Evolutionary conservation across 768 basidiomycete species (phyloP).

Genomic region (Pleurotus cornucopiae): DNA sequence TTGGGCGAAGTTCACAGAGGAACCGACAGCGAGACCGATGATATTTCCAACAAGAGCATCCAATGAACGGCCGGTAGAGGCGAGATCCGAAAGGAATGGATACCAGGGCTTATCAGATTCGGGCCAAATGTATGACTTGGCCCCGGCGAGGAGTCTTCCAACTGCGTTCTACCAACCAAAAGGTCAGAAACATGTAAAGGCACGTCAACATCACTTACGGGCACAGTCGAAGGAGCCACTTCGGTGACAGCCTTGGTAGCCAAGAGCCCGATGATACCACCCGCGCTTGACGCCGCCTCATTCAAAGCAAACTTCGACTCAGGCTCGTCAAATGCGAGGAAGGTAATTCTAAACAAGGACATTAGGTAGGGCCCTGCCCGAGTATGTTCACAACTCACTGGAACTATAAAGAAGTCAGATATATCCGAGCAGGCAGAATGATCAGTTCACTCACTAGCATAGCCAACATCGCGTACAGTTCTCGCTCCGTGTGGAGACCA

Average conservation of each 20-base stretch:
- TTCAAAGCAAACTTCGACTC: conserved; percentile 10
- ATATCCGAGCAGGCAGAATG: background rate
- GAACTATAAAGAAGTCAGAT: conserved; percentile 3
- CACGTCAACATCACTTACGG: background rate
- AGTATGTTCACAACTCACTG: background rate
- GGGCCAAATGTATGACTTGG: conserved; percentile 24
- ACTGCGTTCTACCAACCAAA: conserved; percentile 22
- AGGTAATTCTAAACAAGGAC: conserved; percentile 11
- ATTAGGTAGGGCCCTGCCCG: too few relatives aligned
- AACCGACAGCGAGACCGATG: conserved; percentile 42
- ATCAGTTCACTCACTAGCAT: conserved; percentile 13
- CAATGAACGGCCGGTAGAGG: conserved; percentile 29
- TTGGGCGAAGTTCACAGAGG: conserved; percentile 44
- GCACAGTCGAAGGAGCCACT: background rate
- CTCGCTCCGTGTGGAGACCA: conserved; percentile 35
- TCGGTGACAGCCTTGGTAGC: conserved; percentile 7
- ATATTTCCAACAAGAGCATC: conserved; percentile 40
- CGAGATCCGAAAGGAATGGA: conserved; percentile 34
- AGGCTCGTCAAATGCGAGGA: conserved; percentile 13
- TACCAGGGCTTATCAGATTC: conserved; percentile 28
- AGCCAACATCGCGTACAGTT: conserved; percentile 35
- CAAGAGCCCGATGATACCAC: background rate
- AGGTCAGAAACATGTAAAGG: background rate
- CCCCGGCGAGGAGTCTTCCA: conserved; percentile 18
- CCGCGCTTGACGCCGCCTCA: background rate